These are phyloP conservation scores for Nematodospora anomalae DNA, from an alignment of 1,139 yeast genomes.

Conservation along the genomic window DNA sequence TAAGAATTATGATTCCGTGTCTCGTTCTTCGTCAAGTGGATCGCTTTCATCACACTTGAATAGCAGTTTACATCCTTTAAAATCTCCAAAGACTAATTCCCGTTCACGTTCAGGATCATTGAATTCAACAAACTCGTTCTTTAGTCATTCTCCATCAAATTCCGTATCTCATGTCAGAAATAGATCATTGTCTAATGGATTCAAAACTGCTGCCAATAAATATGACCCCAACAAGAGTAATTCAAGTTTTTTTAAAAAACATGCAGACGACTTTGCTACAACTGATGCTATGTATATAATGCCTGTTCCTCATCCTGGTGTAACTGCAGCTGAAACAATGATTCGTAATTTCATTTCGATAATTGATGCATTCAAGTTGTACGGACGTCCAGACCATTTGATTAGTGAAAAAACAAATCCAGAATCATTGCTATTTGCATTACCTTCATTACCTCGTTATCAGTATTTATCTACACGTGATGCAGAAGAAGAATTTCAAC, in stretches of 20 bases:
- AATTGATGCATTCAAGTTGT: slow-evolving; percentile 53
- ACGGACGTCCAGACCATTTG: slow-evolving; percentile 56
- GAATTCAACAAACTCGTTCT: slow-evolving; percentile 27
- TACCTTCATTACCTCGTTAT: slow-evolving; percentile 57
- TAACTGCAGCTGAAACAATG: slow-evolving; percentile 57
- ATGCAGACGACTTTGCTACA: slow-evolving; percentile 30
- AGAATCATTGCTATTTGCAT: slow-evolving; percentile 51
- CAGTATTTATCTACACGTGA: slow-evolving; percentile 47
- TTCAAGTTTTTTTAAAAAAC: slow-evolving; percentile 26
- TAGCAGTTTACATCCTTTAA: not conserved
- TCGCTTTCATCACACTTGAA: slow-evolving; percentile 20
- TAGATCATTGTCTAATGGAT: slow-evolving; percentile 13
- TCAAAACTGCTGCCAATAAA: slow-evolving; percentile 11
- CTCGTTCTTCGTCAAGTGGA: slow-evolving; percentile 11
- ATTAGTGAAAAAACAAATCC: slow-evolving; percentile 45
- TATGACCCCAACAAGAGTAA: slow-evolving; percentile 15
- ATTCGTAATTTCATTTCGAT: slow-evolving; percentile 53
- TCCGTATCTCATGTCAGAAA: slow-evolving; percentile 8
- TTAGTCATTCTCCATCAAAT: slow-evolving; percentile 24
- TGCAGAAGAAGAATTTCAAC: slow-evolving; percentile 32
- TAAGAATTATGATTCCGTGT: slow-evolving; percentile 10
- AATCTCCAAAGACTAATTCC: slow-evolving; percentile 9
- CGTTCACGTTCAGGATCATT: slow-evolving; percentile 24
- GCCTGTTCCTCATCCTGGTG: slow-evolving; percentile 58
- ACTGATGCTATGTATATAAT: slow-evolving; percentile 47